Evolutionary conservation across 768 basidiomycete species (phyloP).

Genomic region (Suillus variegatus): DNA sequence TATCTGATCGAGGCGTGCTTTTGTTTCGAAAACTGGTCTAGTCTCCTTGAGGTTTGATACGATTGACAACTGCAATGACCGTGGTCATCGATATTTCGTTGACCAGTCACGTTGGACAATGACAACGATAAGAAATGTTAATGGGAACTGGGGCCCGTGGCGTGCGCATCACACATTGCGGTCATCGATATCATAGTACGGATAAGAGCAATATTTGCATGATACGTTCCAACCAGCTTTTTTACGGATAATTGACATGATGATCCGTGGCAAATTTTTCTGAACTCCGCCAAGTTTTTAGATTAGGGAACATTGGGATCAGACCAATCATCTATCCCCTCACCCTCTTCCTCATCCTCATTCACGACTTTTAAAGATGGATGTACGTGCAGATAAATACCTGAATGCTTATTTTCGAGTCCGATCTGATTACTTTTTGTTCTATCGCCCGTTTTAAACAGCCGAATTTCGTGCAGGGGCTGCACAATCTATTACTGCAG

Average conservation of each 20-base stretch:
- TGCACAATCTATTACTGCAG: conserved; percentile 85
- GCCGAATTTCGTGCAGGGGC: conserved; percentile 73
- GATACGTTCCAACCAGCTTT: too few relatives aligned
- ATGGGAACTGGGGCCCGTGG: neutral
- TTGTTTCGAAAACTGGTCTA: neutral
- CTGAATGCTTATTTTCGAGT: conserved; percentile 4
- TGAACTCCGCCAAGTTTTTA: conserved; percentile 65
- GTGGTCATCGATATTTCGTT: neutral
- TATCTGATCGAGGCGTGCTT: neutral
- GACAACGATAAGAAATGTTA: neutral
- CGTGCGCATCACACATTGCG: neutral
- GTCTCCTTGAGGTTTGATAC: neutral
- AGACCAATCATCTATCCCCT: conserved; percentile 27
- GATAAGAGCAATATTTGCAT: too few relatives aligned
- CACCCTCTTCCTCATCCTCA: conserved; percentile 30
- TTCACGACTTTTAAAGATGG: conserved; percentile 27
- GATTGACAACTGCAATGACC: neutral
- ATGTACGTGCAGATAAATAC: conserved; percentile 24
- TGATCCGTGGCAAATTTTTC: conserved; percentile 31
- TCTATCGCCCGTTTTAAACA: conserved; percentile 25
- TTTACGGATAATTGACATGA: neutral
- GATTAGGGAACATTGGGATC: conserved; percentile 27
- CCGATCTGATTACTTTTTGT: conserved; percentile 12
- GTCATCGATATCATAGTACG: neutral
- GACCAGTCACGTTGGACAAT: neutral